Evolutionary conservation across 2,329 filamentous ascomycete species (phyloP).

Genomic region (Apiospora pterosperma): DNA sequence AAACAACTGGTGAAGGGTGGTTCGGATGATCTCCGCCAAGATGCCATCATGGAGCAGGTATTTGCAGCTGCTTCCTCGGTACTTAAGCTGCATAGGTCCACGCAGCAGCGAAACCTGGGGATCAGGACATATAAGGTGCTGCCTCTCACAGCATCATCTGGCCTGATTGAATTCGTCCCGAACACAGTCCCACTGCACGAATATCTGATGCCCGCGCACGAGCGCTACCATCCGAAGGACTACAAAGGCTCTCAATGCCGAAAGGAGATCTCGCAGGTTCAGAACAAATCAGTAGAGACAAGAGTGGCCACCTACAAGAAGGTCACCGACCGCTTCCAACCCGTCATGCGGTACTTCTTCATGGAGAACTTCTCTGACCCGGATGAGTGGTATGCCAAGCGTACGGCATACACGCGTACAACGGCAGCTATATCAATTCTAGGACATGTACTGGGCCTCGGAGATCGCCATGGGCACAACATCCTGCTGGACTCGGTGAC

Average conservation of each 20-base stretch:
- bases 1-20: constrained; percentile 95
- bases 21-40: constrained; percentile 92
- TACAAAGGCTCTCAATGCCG: constrained; percentile 73
- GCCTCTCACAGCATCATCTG: constrained; percentile 78
- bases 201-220: constrained; percentile 87
- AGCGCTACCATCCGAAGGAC: constrained; percentile 81
- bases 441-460: constrained; percentile 86
- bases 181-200: constrained; percentile 91
- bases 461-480: constrained; percentile 94
- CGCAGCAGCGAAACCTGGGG: constrained; percentile 81
- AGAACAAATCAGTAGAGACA: constrained; percentile 64
- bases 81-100: constrained; percentile 79
- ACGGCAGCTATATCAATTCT: constrained; percentile 95
- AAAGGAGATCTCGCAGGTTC: constrained; percentile 72
- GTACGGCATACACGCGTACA: constrained; percentile 87
- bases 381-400: constrained; percentile 90
- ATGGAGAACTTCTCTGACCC: constrained; percentile 92
- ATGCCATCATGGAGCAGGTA: constrained; percentile 99
- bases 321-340: constrained; percentile 79
- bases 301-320: constrained; percentile 74
- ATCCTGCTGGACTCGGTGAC: constrained; percentile 87
- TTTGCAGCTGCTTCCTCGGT: constrained; percentile 94
- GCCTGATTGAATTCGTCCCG: constrained; percentile 94
- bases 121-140: constrained; percentile 98
- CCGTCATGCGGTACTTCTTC: constrained; percentile 95